These are phyloP conservation scores for Papilionanthe hybrid DNA, from an alignment of 116 monocot genomes.

Conservation along the genomic window DNA sequence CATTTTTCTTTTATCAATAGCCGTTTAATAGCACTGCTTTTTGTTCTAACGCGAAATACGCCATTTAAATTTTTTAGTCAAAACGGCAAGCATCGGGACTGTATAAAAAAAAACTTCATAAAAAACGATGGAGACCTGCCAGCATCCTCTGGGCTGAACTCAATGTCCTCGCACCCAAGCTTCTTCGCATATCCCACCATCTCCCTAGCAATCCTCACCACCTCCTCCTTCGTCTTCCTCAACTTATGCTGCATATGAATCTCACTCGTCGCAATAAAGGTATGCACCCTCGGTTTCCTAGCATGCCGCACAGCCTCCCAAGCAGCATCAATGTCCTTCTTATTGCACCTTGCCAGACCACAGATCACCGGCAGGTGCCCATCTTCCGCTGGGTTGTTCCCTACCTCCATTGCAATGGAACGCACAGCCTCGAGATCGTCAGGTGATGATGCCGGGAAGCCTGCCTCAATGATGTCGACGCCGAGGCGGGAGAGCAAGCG, in stretches of 20 bases:
- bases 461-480: conserved; percentile 64
- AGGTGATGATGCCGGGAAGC: conserved; percentile 56
- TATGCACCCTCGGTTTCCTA: conserved; percentile 38
- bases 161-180: conserved; percentile 50
- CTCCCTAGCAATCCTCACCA: conserved; percentile 41
- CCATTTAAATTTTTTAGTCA: too few relatives aligned
- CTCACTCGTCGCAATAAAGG: conserved; percentile 62
- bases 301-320: conserved; percentile 68
- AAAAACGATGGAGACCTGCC: conserved; percentile 34
- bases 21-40: too few relatives aligned
- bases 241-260: conserved; percentile 60
- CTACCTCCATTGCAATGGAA: conserved; percentile 52
- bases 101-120: not conserved
- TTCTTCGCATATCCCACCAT: conserved; percentile 51
- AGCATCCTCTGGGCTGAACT: conserved; percentile 56
- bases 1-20: too few relatives aligned
- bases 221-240: conserved; percentile 55
- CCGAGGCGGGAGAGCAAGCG: conserved; percentile 41
- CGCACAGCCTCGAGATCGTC: conserved; percentile 61
- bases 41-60: too few relatives aligned
- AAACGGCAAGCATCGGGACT: not conserved
- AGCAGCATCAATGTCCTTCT: conserved; percentile 45
- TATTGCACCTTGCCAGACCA: conserved; percentile 44
- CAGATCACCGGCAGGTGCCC: conserved; percentile 57
- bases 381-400: conserved; percentile 31